Evolutionary conservation across 345 rosid genomes (phyloP).

Genomic region (Arabidopsis thaliana): TAIR10.1 NC_003074.8:5852001-5852500

Average conservation of each 20-base stretch:
- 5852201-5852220: conserved; percentile 46
- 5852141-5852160: neutral
- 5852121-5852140: conserved; percentile 36
- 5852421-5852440: conserved; percentile 50
- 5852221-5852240: conserved; percentile 49
- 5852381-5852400: conserved; percentile 52
- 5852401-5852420: conserved; percentile 52
- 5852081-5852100: conserved; percentile 24
- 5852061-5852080: conserved; percentile 17
- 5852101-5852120: neutral
- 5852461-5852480: neutral
- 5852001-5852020: neutral
- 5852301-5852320: conserved; percentile 44
- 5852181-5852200: neutral
- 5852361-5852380: conserved; percentile 51
- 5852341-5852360: neutral
- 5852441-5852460: conserved; percentile 40
- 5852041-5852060: conserved; percentile 40
- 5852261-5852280: conserved; percentile 46
- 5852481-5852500: neutral
- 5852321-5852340: conserved; percentile 41
- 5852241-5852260: conserved; percentile 44
- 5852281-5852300: conserved; percentile 53
- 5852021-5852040: conserved; percentile 24
- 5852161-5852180: neutral